Conservation (phyloP, 1,284 basidiomycete genomes). For the Papiliotrema laurentii region DNA sequence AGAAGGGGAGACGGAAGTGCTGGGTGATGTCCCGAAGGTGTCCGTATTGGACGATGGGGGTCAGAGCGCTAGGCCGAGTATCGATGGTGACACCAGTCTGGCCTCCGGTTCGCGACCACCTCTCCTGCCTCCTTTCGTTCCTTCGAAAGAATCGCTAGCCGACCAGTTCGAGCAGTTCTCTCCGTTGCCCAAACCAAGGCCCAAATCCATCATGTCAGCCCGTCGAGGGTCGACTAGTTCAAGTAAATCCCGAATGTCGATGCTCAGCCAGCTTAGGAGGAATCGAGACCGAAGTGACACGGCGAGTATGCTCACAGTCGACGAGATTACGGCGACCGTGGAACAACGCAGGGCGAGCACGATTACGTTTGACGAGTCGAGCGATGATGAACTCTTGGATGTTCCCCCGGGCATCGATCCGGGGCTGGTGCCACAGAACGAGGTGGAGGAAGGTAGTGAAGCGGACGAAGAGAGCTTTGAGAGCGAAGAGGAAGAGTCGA, state of each 20-base stretch:
- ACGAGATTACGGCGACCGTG: constrained; percentile 95
- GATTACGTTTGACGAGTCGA: constrained; percentile 48
- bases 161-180: constrained; percentile 61
- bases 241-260: constrained; percentile 59
- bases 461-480: constrained; percentile 26
- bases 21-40: constrained; percentile 23
- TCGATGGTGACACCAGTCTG: constrained; percentile 13
- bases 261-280: constrained; percentile 71
- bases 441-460: constrained; percentile 31
- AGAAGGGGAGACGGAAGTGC: constrained; percentile 21
- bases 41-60: constrained; percentile 35
- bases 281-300: constrained; percentile 80
- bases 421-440: constrained; percentile 38
- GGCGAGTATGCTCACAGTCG: constrained; percentile 88
- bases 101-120: constrained; percentile 46
- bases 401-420: constrained; percentile 11
- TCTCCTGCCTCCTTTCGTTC: constrained; percentile 72
- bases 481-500: constrained; percentile 41
- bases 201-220: constrained; percentile 46
- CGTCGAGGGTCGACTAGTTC: constrained; percentile 55
- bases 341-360: constrained; percentile 68
- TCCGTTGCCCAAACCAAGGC: constrained; percentile 19
- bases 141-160: constrained; percentile 69
- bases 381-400: constrained; percentile 27
- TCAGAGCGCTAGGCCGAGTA: constrained; percentile 10